Base-by-base conservation (phyloP, 306 rosid species). In the Vachellia collinsii region DNA sequence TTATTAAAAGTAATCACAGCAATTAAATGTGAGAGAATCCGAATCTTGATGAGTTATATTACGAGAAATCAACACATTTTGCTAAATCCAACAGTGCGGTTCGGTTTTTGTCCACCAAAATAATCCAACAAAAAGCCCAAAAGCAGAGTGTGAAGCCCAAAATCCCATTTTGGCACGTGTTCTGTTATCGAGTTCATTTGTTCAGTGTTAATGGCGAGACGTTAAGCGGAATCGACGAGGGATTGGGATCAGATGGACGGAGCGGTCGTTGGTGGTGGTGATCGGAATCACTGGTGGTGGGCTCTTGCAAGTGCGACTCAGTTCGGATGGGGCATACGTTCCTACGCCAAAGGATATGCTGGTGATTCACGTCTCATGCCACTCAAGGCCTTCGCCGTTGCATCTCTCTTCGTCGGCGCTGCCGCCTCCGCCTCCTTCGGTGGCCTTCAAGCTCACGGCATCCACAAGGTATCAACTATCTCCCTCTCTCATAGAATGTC, bases 361-460 rank as follows among this genome's bases (percentile, higher is more conserved):
- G 94, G 88, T 0, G 83, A 86, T 72, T 85, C 93, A 1, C 84
- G 84, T 44, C 34, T 84, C 80, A 92, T 94, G 98, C 98, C 98
- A 20, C 3, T 92, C 37, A 87, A 87, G 65, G 97, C 99, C 77
- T 93, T 89, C 75, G 86, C 83, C 65, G 93, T 94, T 65, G 99
- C 97, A 20, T 92, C 99, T 66, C 97, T 94, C 84, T 87, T 91
- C 83, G 85, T 94, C 66, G 90, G 97, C 37, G 83, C 87, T 41
- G 80, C 85, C 22, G 93, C 97, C 85, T 88, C 97, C 23, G 88
- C 97, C 44, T 70, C 92, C 84, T 6, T 88, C 11, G 79, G 92
- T 12, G 70, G 77, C 77, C 89, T 94, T 75, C 90, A 86, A 29
- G 68, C 89, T 34, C 85, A 87, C 25, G 93, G 92, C 47, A 87